A percentile compares a stretch with the other conserved stretches of the same genome.
Evolutionary conservation across 2,329 filamentous ascomycete genomes (phyloP).

Genomic region (Beauveria caledonica): DNA sequence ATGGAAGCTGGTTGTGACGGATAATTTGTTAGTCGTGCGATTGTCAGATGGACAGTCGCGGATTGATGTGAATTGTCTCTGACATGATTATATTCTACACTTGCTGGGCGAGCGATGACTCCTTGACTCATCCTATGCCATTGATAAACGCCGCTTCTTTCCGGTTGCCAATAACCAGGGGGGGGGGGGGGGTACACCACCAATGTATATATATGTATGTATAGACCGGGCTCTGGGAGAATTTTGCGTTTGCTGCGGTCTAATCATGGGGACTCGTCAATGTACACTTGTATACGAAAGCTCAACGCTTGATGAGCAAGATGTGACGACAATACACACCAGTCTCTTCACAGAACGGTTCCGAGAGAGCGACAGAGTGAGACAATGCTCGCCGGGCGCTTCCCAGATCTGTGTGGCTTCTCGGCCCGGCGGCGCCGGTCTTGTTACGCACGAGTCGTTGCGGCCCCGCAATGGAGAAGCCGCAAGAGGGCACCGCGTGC

Average conservation of each 20-base stretch:
- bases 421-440: constrained; percentile 26
- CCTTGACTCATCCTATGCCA: not conserved
- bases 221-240: not conserved
- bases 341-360: too few relatives aligned
- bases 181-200: not conserved
- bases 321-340: not conserved
- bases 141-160: not conserved
- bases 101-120: not conserved
- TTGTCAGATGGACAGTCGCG: too few relatives aligned
- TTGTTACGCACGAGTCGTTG: constrained; percentile 28
- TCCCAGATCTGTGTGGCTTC: constrained; percentile 18
- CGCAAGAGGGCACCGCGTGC: constrained; percentile 14
- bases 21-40: too few relatives aligned
- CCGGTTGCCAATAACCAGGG: not conserved
- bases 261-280: not conserved
- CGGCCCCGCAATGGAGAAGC: constrained; percentile 31
- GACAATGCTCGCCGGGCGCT: constrained; percentile 24
- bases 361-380: not conserved
- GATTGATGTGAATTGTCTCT: not conserved
- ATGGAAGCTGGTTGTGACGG: not conserved
- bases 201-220: not conserved
- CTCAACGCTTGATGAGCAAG: not conserved
- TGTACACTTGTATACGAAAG: too few relatives aligned
- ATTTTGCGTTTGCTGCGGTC: not conserved
- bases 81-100: not conserved